Evolutionary conservation across 164 flowering plant genomes (phyloP), one percentile per base, ranked within the genome.

Genomic region (Liriodendron chinense): DNA sequence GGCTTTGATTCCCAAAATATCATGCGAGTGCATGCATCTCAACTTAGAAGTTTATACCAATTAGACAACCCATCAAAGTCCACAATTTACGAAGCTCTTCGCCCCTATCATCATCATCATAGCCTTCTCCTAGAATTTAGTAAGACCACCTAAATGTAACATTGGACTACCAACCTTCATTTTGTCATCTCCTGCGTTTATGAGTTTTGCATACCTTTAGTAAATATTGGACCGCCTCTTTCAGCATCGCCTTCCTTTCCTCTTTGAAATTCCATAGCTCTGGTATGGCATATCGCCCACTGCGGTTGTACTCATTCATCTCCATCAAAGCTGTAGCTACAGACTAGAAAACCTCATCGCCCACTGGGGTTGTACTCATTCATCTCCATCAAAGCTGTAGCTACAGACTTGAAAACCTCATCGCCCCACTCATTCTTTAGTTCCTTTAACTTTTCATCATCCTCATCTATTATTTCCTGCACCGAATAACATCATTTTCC

Each of bases 321-420:
- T 88, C 88, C 72, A 57, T 69, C 77, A 88, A 26, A 24, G 91
- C 86, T 10, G 84, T 25, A 10, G 72, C 47, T 59, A 89, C 87
- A 4, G 89, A 87, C 20, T 74, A 71, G 74, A 76, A 83, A 1
- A 71, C 86, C 26, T 78, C 88, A 0, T 77, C 82, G 7, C 90
- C 93, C 71, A 79, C 93, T 88, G 7, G 88, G 83, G 75, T 90
- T 87, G 76, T 86, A 85, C 67, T 88, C 91, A 66, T 86, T 83
- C 23, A 86, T 4, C 70, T 88, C 90, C 65, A 74, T 69, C 71
- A 88, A 68, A 16, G 91, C 90, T 14, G 77, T 76, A 21, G 74
- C 47, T 20, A 90, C 93, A 34, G 87, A 84, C 0, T 18, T 10
- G 71, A 78, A 82, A 18, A 85, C 82, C 68, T 81, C 86, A 4